Conservation (phyloP, 2,329 filamentous ascomycete species). For the Hymenoscyphus occultus region DNA sequence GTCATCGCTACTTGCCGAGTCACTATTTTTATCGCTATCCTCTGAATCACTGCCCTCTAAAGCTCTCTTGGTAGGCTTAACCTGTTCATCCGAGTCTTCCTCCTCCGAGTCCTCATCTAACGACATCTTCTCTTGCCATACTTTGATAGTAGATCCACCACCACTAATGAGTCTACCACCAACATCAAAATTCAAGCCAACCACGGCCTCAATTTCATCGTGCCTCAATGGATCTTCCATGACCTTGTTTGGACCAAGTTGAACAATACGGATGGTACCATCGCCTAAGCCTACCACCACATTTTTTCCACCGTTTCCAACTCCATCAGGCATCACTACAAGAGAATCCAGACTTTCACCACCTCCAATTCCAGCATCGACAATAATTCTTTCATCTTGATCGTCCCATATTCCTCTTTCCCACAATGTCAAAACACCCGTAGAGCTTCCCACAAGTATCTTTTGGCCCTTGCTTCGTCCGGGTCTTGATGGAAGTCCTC, state of each 20-base stretch:
- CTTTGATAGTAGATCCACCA: constrained; percentile 80
- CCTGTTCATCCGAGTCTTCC: constrained; percentile 46
- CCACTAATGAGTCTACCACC: constrained; percentile 85
- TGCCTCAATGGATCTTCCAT: constrained; percentile 61
- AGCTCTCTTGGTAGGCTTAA: constrained; percentile 34
- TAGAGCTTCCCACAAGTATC: constrained; percentile 70
- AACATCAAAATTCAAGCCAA: constrained; percentile 79
- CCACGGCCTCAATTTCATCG: constrained; percentile 83
- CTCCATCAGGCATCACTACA: constrained; percentile 64
- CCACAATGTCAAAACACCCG: constrained; percentile 87
- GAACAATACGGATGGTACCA: constrained; percentile 73
- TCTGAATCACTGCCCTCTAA: constrained; percentile 26
- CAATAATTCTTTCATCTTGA: constrained; percentile 82
- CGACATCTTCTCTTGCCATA: constrained; percentile 76
- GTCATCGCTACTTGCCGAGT: constrained; percentile 27
- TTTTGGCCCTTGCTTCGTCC: constrained; percentile 69
- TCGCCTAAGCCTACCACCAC: constrained; percentile 80
- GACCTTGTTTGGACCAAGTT: constrained; percentile 70
- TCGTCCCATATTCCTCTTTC: constrained; percentile 95
- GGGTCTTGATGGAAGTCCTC: constrained; percentile 63
- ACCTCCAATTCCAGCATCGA: constrained; percentile 60
- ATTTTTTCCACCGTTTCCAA: constrained; percentile 67
- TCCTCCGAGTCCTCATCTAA: constrained; percentile 47
- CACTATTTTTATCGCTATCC: constrained; percentile 26
- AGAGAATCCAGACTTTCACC: constrained; percentile 83